Base-by-base conservation (phyloP, 2,329 filamentous ascomycete genomes). In the Hypocreales sp. region DNA sequence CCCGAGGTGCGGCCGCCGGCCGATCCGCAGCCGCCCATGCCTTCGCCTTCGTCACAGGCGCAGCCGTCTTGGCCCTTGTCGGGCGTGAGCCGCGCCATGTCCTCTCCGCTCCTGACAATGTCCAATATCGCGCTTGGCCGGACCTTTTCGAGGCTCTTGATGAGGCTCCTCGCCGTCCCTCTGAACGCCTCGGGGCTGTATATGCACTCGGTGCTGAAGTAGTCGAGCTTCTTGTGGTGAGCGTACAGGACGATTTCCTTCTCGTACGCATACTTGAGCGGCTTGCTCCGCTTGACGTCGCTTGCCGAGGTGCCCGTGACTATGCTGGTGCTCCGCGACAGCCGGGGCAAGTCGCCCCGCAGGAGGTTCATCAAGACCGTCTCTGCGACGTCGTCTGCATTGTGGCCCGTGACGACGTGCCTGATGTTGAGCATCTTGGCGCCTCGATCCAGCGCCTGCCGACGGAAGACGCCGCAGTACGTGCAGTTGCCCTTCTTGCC, bases 401-500 rank as follows among this genome's bases (percentile, higher is more conserved):
- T 98, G 53, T 98, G 90, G 3, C 90, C 90, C 0, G 90, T 98
- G 12, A 98, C 83, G 5, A 98, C 86, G 54, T 98, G 90, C 41
- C 73, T 74, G 42, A 98, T 92, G 1, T 72, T 77, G 31, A 98
- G 57, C 51, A 79, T 76, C 41, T 83, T 86, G 5, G 90, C 84
- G 12, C 90, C 90, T 7, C 90, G 73, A 50, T 98, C 90, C 19
- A 98, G 64, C 2, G 90, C 90, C 56, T 98, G 90, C 32, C 92
- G 69, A 29, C 90, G 67, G 48, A 98, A 98, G 12, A 98, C 90
- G 10, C 90, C 90, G 45, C 90, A 98, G 46, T 98, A 98, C 17
- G 92, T 98, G 64, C 90, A 98, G 53, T 98, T 98, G 17, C 87
- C 86, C 53, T 94, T 95, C 59, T 94, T 95, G 10, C 90, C 90